Percentiles rank a stretch among this genome's conserved stretches.
Evolutionary conservation across 2,329 filamentous ascomycete genomes (phyloP).

Genomic region (Venturia nashicola): DNA sequence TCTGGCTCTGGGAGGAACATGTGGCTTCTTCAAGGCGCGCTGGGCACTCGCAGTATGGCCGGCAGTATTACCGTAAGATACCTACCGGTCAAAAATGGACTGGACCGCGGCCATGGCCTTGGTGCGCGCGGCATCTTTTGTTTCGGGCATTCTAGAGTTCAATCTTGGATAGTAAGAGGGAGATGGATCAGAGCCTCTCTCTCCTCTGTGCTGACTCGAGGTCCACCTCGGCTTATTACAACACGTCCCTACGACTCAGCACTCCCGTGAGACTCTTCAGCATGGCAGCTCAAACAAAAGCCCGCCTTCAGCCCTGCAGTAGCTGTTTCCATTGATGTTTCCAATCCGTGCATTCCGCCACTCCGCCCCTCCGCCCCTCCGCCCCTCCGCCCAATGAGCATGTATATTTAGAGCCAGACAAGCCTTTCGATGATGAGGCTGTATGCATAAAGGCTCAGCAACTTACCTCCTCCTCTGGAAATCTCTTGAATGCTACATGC

Average conservation of each 20-base stretch:
- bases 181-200: neutral
- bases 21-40: neutral
- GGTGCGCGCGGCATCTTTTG: slow-evolving; percentile 14
- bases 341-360: neutral
- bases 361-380: neutral
- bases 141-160: neutral
- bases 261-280: neutral
- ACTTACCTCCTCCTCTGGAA: neutral
- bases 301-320: neutral
- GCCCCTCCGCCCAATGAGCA: neutral
- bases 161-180: no score
- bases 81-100: slow-evolving; percentile 22
- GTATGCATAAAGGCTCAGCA: neutral
- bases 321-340: neutral
- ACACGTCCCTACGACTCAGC: neutral
- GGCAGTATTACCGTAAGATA: neutral
- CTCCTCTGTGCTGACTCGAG: neutral
- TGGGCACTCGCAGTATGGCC: neutral
- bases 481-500: neutral
- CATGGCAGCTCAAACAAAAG: neutral
- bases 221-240: neutral
- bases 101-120: slow-evolving; percentile 25
- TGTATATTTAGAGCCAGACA: neutral
- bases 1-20: neutral
- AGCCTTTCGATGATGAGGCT: neutral